Percentiles rank a stretch among this genome's conserved stretches.
Conservation (phyloP, 164 flowering plant genomes). For the Aristolochia californica region DNA sequence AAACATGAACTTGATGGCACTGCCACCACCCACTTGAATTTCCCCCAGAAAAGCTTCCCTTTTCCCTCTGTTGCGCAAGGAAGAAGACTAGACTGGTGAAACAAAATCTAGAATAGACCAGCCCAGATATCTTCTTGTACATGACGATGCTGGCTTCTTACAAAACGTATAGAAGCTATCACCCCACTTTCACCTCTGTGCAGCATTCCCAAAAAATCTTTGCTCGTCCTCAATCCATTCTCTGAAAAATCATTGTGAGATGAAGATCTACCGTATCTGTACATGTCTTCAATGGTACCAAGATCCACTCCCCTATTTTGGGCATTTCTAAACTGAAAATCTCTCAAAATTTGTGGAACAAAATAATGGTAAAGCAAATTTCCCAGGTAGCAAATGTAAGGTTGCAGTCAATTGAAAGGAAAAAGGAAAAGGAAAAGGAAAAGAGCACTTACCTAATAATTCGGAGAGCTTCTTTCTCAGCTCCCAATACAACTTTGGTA, state of each 20-base stretch:
- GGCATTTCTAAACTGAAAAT: background rate
- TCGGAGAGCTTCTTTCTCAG: conserved; percentile 77
- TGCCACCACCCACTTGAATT: no score
- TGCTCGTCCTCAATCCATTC: conserved; percentile 92
- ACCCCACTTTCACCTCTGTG: conserved; percentile 76
- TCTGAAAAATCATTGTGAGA: conserved; percentile 25
- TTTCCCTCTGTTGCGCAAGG: no score
- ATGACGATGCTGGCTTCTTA: background rate
- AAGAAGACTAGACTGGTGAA: no score
- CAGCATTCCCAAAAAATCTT: conserved; percentile 74
- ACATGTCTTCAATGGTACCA: background rate
- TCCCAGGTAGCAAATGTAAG: background rate
- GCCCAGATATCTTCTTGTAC: background rate
- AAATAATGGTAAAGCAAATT: background rate
- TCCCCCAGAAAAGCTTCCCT: no score
- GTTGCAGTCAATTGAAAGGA: background rate
- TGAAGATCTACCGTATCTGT: background rate
- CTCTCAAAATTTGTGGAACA: background rate
- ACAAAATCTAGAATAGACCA: no score
- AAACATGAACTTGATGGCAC: no score
- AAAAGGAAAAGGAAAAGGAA: background rate
- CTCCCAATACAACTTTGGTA: conserved; percentile 56
- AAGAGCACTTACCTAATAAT: conserved; percentile 57
- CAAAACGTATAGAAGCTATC: background rate
- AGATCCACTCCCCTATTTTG: background rate